Percentiles rank a stretch among this genome's conserved stretches.
Evolutionary conservation across 1,139 yeast genomes (phyloP).

Genomic region (Hemisphaericaspora subhashii): DNA sequence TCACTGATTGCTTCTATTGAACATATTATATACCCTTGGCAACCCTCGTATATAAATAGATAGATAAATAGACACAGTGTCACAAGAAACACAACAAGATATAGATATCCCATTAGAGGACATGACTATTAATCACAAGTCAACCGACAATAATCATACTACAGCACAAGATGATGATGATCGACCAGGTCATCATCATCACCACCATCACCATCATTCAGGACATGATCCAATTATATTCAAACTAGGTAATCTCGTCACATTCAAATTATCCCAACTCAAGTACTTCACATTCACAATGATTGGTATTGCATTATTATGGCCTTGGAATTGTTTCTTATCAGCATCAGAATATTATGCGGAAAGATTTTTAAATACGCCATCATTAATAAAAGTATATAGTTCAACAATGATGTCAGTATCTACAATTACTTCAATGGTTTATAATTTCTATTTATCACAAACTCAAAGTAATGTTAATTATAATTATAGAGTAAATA

Average conservation of each 20-base stretch:
- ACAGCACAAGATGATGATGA: conserved; percentile 2
- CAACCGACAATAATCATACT: conserved; percentile 16
- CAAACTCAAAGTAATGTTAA: conserved; percentile 64
- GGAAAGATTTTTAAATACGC: conserved; percentile 56
- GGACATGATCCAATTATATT: conserved; percentile 30
- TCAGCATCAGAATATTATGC: conserved; percentile 85
- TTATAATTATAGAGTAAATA: conserved; percentile 57
- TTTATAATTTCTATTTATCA: conserved; percentile 64
- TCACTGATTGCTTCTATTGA: background rate
- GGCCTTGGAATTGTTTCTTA: conserved; percentile 97
- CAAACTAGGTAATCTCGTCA: conserved; percentile 16
- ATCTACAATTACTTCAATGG: conserved; percentile 70
- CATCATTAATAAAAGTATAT: conserved; percentile 58
- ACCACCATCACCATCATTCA: background rate
- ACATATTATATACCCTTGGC: too few species aligned
- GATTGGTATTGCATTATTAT: conserved; percentile 76
- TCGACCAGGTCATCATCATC: background rate
- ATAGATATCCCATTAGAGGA: conserved; percentile 13
- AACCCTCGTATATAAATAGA: too few species aligned
- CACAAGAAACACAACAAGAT: background rate
- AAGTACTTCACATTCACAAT: conserved; percentile 63
- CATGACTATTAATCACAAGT: conserved; percentile 17
- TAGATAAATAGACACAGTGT: too few species aligned
- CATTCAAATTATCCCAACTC: conserved; percentile 35
- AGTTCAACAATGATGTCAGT: conserved; percentile 89